Evolutionary conservation across 176 grass and related monocot species (phyloP), one percentile per base, ranked within the genome.

Genomic region (Hordeum marinum): DNA sequence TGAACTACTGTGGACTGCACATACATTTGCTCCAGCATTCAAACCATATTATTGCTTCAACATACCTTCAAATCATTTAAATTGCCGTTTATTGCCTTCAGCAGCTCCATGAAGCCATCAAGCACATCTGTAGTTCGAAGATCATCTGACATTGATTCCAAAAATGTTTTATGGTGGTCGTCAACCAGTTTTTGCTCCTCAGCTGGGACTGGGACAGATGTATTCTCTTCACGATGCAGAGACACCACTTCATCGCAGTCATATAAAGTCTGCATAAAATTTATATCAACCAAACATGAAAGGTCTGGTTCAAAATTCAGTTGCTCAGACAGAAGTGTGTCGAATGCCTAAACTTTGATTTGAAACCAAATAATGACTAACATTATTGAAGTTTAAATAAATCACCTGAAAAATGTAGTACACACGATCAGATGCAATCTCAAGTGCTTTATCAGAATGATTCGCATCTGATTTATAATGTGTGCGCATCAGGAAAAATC

Each of bases 361-460:
- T 42, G 77, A 72, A 52, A 84, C 31, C 9, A 78, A 68, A 6
- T 32, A 12, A 17, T 57, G 4, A 76, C 62, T 69, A 26, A 65
- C 48, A 57, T 57, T 2, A 67, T 40, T 41, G 15, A 52, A 78
- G 6, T 24, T 81, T 12, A 80, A 26, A 37, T 27, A 67, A 84
- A 57, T n/a, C 59, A 99, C 97, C 94, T 96, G 97, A 82, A 90
- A 99, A 81, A 99, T 92, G 76, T 99, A 99, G 76, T 88, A 99
- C 0, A 92, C 90, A 41, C 97, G 90, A 72, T 92, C 94, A 67
- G 94, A 99, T 63, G 92, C 91, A 41, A 67, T 85, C 81, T 87
- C 77, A 9, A 99, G 77, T 26, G 84, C 87, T 63, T 77, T 85
- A 68, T 91, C 94, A 58, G 97, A 96, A 58, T 96, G 88, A 71